Base-by-base conservation (phyloP, 345 rosid genomes). In the Camelina neglecta region DNA sequence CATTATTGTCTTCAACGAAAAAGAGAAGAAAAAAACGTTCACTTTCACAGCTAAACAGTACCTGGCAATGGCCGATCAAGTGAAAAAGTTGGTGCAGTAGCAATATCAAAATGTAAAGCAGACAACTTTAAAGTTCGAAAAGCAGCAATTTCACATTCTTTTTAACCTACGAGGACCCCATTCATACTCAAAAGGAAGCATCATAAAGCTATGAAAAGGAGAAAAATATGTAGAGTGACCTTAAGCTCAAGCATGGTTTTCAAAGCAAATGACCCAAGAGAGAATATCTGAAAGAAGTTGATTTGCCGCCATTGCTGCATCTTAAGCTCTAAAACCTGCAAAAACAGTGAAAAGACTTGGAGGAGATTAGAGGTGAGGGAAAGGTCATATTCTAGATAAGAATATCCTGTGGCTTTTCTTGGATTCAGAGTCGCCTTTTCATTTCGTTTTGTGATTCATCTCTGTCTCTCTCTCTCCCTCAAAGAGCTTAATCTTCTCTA, bases 301-400 rank as follows among this genome's bases (percentile, higher is more conserved):
- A 75, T 45, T 61, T 57, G 76, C 35, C 48, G 69, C 81, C 85
- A 79, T 23, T 75, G 71, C 82, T 71, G 75, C 82, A 74, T 71
- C 67, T 58, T 50, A 38, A 62, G 74, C 49, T 58, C 45, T 59
- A 47, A 48, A 45, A 48, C 4, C 64, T 41, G 76, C 24, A 60
- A 42, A 67, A 79, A 29, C 51, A 55, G 49, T 60, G 8, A 49
- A 39, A 65, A 58, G 48, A 73, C 55, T 65, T 44, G 65, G 70
- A 75, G 86, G 78, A 73, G 72, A 42, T 12, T 3, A 69, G 65
- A 69, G 55, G 44, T 69, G 56, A 58, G 45, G 47, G 21, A 70
- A 58, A 44, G 24, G 23, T 11, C 49, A 60, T 36, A 35, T 60
- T 33, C 6, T 47, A 12, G 45, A 31, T 80, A 71, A 49, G 45